Evolutionary conservation across 441 rosid species (phyloP).

Genomic region (Pelargonium citronellum): DNA sequence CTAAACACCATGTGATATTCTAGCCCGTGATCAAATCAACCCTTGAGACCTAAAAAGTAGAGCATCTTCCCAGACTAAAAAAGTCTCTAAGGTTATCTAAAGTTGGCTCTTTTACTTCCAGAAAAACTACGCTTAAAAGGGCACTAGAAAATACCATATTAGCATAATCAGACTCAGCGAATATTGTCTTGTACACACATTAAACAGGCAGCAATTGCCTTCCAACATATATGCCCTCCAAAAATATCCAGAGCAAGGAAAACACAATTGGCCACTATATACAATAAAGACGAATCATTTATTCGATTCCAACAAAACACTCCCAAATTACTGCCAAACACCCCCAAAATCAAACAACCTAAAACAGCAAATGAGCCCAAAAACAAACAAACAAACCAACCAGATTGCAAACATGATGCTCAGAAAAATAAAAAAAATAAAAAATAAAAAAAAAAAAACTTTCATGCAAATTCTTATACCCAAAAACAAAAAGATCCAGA

Average conservation of each 20-base stretch:
- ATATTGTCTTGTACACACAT: neutral
- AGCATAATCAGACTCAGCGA: neutral
- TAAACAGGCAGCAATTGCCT: neutral
- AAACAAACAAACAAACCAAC: neutral
- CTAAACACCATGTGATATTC: neutral
- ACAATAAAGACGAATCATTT: too few species aligned
- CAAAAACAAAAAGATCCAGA: neutral
- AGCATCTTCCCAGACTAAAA: constrained; percentile 1
- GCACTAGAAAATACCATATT: neutral
- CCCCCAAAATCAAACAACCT: neutral
- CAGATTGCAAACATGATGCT: neutral
- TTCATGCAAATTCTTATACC: neutral
- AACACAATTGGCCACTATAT: too few species aligned
- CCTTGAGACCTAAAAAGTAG: neutral
- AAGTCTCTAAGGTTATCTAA: neutral
- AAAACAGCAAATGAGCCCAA: neutral
- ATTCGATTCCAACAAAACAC: neutral
- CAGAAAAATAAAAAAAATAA: neutral
- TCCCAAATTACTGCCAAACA: neutral
- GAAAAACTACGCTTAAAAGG: too few species aligned
- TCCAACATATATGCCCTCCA: neutral
- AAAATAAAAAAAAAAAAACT: neutral
- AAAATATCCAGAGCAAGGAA: too few species aligned
- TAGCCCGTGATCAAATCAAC: neutral
- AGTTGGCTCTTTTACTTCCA: neutral